Evolutionary conservation across 148 eudicot species (phyloP).

Genomic region (Rhododendron mucronatum): DNA sequence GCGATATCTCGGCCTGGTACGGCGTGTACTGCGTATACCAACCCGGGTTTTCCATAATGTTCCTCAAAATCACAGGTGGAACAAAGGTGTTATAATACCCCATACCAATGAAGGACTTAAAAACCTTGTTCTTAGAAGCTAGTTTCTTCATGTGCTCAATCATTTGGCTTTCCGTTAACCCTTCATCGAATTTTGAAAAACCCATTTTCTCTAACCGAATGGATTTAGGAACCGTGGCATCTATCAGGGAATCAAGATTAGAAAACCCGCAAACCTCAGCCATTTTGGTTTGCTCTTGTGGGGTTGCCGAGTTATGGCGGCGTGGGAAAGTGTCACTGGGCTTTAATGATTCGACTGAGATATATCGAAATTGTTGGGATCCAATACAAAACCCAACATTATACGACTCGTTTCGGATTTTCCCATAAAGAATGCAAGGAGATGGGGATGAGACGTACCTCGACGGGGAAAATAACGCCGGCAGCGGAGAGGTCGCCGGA

Average conservation of each 20-base stretch:
- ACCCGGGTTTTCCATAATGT: conserved; percentile 88
- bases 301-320: conserved; percentile 85
- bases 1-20: conserved; percentile 93
- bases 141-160: conserved; percentile 68
- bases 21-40: conserved; percentile 99
- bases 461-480: conserved; percentile 21
- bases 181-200: conserved; percentile 63
- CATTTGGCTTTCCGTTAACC: conserved; percentile 90
- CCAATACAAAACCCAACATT: conserved; percentile 22
- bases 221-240: conserved; percentile 87
- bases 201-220: conserved; percentile 60
- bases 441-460: conserved; percentile 76
- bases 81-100: conserved; percentile 84
- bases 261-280: conserved; percentile 61
- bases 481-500: conserved; percentile 5
- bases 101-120: conserved; percentile 90
- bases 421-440: conserved; percentile 23
- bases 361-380: conserved; percentile 51
- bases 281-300: conserved; percentile 71
- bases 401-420: conserved; percentile 16
- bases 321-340: conserved; percentile 83
- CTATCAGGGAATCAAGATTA: conserved; percentile 56
- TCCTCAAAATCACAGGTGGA: conserved; percentile 89
- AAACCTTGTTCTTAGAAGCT: conserved; percentile 74
- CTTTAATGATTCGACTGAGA: conserved; percentile 68